Percentiles rank a stretch among this genome's conserved stretches.
Evolutionary conservation across 768 basidiomycete species (phyloP).

Genomic region (Podaxis sp.): DNA sequence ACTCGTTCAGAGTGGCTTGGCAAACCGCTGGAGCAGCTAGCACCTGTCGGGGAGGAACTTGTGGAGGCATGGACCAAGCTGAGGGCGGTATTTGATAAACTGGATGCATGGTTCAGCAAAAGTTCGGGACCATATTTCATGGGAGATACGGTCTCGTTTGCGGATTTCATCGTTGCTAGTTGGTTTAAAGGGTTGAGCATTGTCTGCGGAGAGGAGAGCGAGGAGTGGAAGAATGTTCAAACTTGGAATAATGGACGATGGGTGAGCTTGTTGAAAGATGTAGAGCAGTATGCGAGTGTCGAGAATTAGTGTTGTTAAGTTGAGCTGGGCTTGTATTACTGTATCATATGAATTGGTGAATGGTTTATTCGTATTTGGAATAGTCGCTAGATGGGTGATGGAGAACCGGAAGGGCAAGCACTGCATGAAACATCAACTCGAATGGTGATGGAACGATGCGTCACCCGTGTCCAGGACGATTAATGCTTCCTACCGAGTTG

Average conservation of each 20-base stretch:
- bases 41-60: neutral
- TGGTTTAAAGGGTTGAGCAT: slow-evolving; percentile 25
- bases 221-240: slow-evolving; percentile 32
- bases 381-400: no score
- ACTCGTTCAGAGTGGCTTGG: slow-evolving; percentile 11
- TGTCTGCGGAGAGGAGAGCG: slow-evolving; percentile 24
- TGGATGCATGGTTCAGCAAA: slow-evolving; percentile 6
- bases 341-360: no score
- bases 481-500: no score
- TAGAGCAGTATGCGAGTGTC: slow-evolving; percentile 13
- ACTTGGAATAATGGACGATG: slow-evolving; percentile 35
- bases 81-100: neutral
- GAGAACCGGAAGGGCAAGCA: no score
- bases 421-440: no score
- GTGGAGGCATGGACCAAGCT: neutral
- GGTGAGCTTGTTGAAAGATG: slow-evolving; percentile 21
- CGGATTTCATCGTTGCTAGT: slow-evolving; percentile 32
- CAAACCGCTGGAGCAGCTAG: neutral
- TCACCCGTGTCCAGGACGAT: no score
- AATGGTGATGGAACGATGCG: no score
- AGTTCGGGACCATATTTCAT: neutral
- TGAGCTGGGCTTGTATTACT: no score
- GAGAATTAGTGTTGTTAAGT: neutral
- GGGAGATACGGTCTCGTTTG: slow-evolving; percentile 20
- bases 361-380: no score